These are phyloP conservation scores for Metschnikowia baotianmanensis DNA, from an alignment of 805 yeast species.

Conservation along the genomic window DNA sequence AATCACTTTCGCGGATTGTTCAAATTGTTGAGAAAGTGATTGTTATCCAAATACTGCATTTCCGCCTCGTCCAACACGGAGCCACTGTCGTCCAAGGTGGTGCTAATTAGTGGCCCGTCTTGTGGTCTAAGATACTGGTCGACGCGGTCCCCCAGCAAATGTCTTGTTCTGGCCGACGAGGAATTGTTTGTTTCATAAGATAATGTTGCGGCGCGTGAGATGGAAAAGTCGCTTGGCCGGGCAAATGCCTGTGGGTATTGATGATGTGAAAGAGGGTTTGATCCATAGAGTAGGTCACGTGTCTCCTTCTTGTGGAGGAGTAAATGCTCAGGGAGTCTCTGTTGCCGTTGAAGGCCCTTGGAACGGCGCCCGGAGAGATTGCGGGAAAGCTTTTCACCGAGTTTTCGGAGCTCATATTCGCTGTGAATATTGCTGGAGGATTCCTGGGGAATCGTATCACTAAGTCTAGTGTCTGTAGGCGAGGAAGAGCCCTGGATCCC, in stretches of 20 bases:
- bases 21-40: conserved; percentile 13
- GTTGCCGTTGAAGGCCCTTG: conserved; percentile 2
- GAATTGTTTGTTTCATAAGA: conserved; percentile 1
- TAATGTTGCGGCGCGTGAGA: conserved; percentile 14
- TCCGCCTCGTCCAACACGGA: conserved; percentile 18
- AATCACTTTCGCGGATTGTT: too few species aligned
- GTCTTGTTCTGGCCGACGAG: conserved; percentile 7
- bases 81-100: background rate
- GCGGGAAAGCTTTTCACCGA: conserved; percentile 37
- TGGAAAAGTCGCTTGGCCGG: conserved; percentile 2
- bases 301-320: conserved; percentile 23
- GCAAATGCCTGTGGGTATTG: conserved; percentile 18
- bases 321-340: conserved; percentile 3
- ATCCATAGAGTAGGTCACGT: conserved; percentile 22
- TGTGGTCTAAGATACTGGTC: background rate
- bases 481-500: background rate
- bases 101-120: background rate
- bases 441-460: background rate
- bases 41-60: conserved; percentile 13
- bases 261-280: conserved; percentile 16
- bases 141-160: conserved; percentile 6
- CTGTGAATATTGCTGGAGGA: conserved; percentile 7
- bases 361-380: conserved; percentile 30
- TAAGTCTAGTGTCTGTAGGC: background rate
- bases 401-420: conserved; percentile 28